Evolutionary conservation across 805 yeast genomes (phyloP), one percentile per base, ranked within the genome.

Genomic region (Teunomyces stri): DNA sequence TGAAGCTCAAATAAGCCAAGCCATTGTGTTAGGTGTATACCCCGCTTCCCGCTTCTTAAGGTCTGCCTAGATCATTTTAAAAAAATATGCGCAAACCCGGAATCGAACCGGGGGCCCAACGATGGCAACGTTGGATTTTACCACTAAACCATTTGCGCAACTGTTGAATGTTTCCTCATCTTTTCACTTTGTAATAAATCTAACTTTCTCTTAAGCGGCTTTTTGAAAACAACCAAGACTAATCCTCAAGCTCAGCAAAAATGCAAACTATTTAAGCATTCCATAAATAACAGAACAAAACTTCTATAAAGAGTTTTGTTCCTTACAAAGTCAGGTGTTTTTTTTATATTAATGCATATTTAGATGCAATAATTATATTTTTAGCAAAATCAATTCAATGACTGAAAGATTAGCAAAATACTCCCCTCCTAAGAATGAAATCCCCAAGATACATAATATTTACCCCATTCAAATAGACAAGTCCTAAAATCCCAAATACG

Each of bases 81-180:
- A 21, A 22, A 35, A 12, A 5, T 18, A n/a, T 37, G 40, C 40
- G 40, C 40, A 37, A 37, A 37, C 40, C 40, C 40, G 40, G 40
- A 37, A 37, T 37, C 40, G 40, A 37, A 37, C 40, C 40, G 40
- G 40, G 40, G 40, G 40, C 40, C 40, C 40, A 37, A 37, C 40
- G 40, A 37, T 37, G 40, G 40, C 40, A 37, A 37, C 40, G 40
- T 37, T 37, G 40, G 40, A 37, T 37, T 37, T 37, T 37, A 37
- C 40, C 40, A 37, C 40, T 37, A 37, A 37, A 37, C 40, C 40
- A 37, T 37, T 37, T 37, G 40, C 40, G 40, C 40, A 7, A n/a
- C 10, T 21, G 15, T n/a, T 21, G n/a, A 7, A 6, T 1, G 7
- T 7, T 5, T 20, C 12, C 3, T n/a, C 5, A 3, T n/a, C 5